These are phyloP conservation scores for Tubosaeta sp. DNA, from an alignment of 768 basidiomycete genomes.

Conservation along the genomic window DNA sequence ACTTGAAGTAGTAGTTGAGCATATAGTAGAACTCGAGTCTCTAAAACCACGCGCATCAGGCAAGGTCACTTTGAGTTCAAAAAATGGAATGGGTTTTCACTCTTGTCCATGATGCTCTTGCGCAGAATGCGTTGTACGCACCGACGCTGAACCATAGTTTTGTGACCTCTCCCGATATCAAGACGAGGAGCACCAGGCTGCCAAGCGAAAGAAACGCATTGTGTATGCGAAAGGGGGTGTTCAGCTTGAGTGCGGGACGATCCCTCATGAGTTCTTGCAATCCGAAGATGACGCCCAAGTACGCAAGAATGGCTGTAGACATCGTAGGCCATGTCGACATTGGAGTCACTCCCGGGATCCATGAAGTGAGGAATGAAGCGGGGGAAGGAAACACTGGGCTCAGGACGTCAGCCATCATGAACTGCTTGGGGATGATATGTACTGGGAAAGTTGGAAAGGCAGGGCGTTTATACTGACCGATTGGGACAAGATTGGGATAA, in stretches of 20 bases:
- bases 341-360: conserved; percentile 73
- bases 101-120: conserved; percentile 72
- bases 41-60: conserved; percentile 36
- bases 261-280: conserved; percentile 80
- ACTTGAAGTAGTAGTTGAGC: conserved; percentile 97
- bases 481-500: too few species aligned
- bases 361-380: conserved; percentile 53
- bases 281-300: conserved; percentile 82
- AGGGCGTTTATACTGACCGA: background rate
- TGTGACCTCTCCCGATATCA: conserved; percentile 83
- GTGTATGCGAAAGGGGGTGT: conserved; percentile 75
- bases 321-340: conserved; percentile 73
- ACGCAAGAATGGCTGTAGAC: conserved; percentile 60
- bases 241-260: conserved; percentile 64
- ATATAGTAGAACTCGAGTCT: conserved; percentile 93
- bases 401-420: conserved; percentile 7
- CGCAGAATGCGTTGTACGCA: conserved; percentile 71
- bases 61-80: background rate
- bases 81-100: conserved; percentile 42
- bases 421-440: background rate
- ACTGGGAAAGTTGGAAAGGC: background rate
- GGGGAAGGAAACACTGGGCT: conserved; percentile 28
- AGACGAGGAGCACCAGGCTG: conserved; percentile 69
- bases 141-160: conserved; percentile 72
- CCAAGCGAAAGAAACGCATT: conserved; percentile 81